phyloP scores from a whole-genome alignment of 495 filamentous ascomycete species.

The Coniosporium apollinis region DNA sequence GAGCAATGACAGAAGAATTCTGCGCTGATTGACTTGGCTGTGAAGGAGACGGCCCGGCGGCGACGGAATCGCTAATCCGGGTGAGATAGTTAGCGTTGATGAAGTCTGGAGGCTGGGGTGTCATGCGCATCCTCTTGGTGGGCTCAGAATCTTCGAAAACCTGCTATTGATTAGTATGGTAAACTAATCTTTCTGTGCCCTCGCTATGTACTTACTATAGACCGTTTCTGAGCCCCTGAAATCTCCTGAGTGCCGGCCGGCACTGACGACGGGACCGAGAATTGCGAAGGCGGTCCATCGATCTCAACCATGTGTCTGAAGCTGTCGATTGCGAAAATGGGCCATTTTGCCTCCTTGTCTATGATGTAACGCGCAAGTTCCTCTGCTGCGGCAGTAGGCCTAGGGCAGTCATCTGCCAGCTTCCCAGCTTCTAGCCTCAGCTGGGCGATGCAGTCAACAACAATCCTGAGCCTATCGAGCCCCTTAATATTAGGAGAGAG shows the following conservation, averaged over 20 bases:
- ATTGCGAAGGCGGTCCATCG: not conserved
- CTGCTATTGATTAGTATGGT: not conserved
- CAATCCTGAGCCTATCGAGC: constrained; percentile 8
- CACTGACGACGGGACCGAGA: not conserved
- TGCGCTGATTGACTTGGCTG: no score
- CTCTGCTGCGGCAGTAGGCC: constrained; percentile 2
- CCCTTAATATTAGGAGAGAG: constrained; percentile 22
- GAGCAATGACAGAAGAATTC: no score
- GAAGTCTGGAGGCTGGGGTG: not conserved
- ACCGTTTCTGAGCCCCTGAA: not conserved
- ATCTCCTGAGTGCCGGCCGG: not conserved
- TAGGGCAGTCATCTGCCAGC: constrained; percentile 3
- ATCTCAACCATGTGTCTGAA: not conserved
- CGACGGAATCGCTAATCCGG: constrained; percentile 14
- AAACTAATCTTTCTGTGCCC: constrained; percentile 3
- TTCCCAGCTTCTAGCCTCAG: constrained; percentile 1
- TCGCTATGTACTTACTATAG: constrained; percentile 1
- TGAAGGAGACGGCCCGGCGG: no score
- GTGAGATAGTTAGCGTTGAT: constrained; percentile 5
- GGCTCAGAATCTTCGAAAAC: constrained; percentile 4
- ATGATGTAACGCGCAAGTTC: constrained; percentile 5
- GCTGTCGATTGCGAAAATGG: not conserved
- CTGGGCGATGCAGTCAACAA: constrained; percentile 10
- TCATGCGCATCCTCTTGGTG: not conserved
- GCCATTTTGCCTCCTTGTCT: not conserved